These are phyloP conservation scores for Blastobotrys attinorum DNA, from an alignment of 805 yeast genomes.

Conservation along the genomic window DNA sequence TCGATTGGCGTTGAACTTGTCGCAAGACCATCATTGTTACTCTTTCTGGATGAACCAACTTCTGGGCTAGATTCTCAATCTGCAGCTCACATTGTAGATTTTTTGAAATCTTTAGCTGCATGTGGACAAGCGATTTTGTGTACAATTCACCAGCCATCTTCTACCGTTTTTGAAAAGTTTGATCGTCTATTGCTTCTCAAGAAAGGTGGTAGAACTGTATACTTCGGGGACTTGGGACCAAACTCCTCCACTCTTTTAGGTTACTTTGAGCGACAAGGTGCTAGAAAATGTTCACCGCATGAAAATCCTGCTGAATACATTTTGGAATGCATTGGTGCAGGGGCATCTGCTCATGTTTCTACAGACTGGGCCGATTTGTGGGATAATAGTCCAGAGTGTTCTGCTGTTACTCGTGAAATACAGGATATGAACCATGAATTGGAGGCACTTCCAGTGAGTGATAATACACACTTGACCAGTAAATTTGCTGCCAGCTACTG, in stretches of 20 bases:
- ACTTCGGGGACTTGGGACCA: conserved; percentile 69
- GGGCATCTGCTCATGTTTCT: conserved; percentile 57
- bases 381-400: conserved; percentile 40
- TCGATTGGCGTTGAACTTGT: conserved; percentile 63
- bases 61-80: conserved; percentile 54
- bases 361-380: conserved; percentile 61
- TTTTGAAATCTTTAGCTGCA: conserved; percentile 57
- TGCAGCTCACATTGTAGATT: conserved; percentile 60
- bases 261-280: conserved; percentile 64
- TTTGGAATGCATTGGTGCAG: conserved; percentile 66
- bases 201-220: conserved; percentile 68
- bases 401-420: conserved; percentile 28
- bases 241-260: conserved; percentile 46
- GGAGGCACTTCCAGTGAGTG: conserved; percentile 22
- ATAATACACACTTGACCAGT: conserved; percentile 17
- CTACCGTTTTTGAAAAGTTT: conserved; percentile 53
- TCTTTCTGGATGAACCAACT: conserved; percentile 61
- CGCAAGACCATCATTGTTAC: conserved; percentile 51
- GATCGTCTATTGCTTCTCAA: conserved; percentile 57
- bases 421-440: conserved; percentile 27
- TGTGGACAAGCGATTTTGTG: conserved; percentile 65
- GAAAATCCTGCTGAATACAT: conserved; percentile 72
- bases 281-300: conserved; percentile 46
- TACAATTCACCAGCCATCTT: conserved; percentile 70
- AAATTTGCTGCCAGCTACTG: conserved; percentile 38